These are phyloP conservation scores for Coemansia sp. DNA, from an alignment of 192 early-diverging fungal genomes.

Conservation along the genomic window DNA sequence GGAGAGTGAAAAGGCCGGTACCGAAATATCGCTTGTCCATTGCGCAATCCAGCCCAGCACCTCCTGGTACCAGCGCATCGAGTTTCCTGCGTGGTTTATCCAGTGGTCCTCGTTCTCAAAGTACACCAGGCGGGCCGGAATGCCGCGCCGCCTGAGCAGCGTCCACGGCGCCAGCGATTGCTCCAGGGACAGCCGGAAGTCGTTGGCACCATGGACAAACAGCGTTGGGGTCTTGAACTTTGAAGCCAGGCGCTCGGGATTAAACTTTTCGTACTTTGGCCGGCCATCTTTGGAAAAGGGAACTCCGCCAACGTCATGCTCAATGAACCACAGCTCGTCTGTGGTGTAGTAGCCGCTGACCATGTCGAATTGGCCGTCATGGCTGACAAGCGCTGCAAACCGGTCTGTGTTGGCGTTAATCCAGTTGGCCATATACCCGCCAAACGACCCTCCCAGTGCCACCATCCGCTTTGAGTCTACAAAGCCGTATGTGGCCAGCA, in stretches of 20 bases:
- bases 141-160: conserved; percentile 67
- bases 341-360: conserved; percentile 64
- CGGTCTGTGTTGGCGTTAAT: conserved; percentile 73
- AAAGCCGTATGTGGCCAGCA: conserved; percentile 51
- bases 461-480: conserved; percentile 61
- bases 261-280: conserved; percentile 62
- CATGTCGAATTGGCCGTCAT: conserved; percentile 73
- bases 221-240: conserved; percentile 77
- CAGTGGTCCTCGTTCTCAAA: conserved; percentile 77
- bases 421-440: conserved; percentile 86
- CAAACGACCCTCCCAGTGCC: conserved; percentile 76
- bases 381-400: conserved; percentile 67
- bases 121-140: conserved; percentile 67
- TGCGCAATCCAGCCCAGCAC: conserved; percentile 63
- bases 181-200: conserved; percentile 67
- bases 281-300: conserved; percentile 57
- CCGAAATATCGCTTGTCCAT: background rate
- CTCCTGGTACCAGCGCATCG: conserved; percentile 70
- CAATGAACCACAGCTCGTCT: conserved; percentile 79
- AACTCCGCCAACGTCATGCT: conserved; percentile 68
- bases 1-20: background rate
- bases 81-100: conserved; percentile 72
- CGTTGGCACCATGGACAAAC: conserved; percentile 70
- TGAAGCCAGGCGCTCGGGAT: conserved; percentile 66
- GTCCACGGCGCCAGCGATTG: conserved; percentile 75